phyloP scores from a whole-genome alignment of 805 yeast species.

The Maudiozyma bulderi region DNA sequence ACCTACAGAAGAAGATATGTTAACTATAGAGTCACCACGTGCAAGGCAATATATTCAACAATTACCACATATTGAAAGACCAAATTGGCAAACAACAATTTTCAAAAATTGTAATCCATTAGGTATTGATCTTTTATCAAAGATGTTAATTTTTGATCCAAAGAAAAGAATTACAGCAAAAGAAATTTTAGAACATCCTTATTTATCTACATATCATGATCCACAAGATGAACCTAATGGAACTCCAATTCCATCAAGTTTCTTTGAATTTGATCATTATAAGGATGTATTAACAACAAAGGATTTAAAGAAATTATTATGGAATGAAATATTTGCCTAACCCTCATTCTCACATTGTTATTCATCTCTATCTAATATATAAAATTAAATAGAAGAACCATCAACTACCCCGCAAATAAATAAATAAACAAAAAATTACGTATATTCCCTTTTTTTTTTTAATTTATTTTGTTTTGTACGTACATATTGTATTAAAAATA shows the following conservation, averaged over 20 bases:
- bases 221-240: constrained; percentile 89
- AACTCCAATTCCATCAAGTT: constrained; percentile 71
- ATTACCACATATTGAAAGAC: constrained; percentile 49
- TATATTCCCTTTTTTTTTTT: no score
- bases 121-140: constrained; percentile 59
- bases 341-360: neutral
- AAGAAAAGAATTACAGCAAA: constrained; percentile 70
- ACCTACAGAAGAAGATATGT: constrained; percentile 71
- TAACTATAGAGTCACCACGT: constrained; percentile 63
- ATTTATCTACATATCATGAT: constrained; percentile 80
- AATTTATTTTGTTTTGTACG: no score
- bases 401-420: neutral
- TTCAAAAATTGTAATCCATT: constrained; percentile 48
- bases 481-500: no score
- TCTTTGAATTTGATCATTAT: constrained; percentile 78
- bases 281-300: constrained; percentile 70
- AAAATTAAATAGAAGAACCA: neutral
- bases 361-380: no score
- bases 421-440: no score
- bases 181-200: constrained; percentile 80
- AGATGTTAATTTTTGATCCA: constrained; percentile 76
- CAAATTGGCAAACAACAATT: constrained; percentile 16
- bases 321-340: constrained; percentile 51
- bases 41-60: constrained; percentile 83
- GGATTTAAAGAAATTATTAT: constrained; percentile 69